Base-by-base conservation (phyloP, 2,329 filamentous ascomycete species). In the Malbranchea zuffiana region DNA sequence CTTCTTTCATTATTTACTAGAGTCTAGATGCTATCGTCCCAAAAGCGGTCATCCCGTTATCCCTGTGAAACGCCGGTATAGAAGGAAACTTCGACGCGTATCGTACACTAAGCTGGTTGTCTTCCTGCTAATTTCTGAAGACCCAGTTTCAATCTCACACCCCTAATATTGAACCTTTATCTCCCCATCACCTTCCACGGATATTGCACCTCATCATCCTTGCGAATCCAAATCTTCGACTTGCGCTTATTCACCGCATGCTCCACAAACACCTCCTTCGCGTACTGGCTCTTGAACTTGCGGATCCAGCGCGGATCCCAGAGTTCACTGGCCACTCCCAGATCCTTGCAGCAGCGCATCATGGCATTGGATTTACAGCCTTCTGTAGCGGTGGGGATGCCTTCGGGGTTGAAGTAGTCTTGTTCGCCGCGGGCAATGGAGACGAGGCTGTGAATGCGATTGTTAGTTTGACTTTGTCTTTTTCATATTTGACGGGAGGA, bases 321-420 rank as follows among this genome's bases (percentile, higher is more conserved):
- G 13, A 98, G 72, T 63, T 98, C 90, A 46, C 81, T 87, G 1
- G 85, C 90, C 47, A 98, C 82, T 23, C 90, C 90, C 20, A 98
- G 66, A 60, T 98, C 90, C 67, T 98, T 98, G 69, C 90, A 96
- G 72, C 88, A 96, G 41, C 90, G 82, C 78, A 96, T 92, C 48
- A 98, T 71, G 8, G 90, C 90, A 57, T 98, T 98, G 45, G 86
- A 94, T 64, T 95, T 95, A 71, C 86, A 93, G 36, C 90, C 90
- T 63, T 98, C 90, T 42, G 87, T 87, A 6, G 90, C 87, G 1
- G 87, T 94, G 17, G 90, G 86, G 45, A 98, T 86, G 38, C 82
- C 81, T 49, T 95, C 87, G 21, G 84, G 74, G 49, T 74, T 76
- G 65, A 96, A 98, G 64, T 92, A 98, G 48, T 82, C 76, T 67